Percentiles rank a stretch among this genome's conserved stretches.
Conservation (phyloP, 2,329 filamentous ascomycete genomes). For the Sclerotinia subarctica region DNA sequence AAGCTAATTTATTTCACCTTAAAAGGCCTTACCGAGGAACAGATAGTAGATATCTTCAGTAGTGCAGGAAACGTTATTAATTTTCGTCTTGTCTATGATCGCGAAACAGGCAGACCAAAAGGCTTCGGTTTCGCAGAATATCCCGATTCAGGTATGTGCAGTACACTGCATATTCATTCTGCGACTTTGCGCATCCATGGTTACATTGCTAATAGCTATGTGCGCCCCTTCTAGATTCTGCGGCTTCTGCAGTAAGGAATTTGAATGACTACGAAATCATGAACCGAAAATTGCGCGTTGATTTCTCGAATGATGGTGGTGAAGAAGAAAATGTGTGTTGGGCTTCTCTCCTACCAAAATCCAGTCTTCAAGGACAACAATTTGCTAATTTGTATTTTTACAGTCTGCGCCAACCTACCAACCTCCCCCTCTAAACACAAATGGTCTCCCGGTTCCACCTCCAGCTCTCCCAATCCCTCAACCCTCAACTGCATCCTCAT, state of each 20-base stretch:
- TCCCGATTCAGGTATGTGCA: conserved; percentile 70
- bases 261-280: conserved; percentile 94
- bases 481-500: conserved; percentile 46
- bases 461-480: conserved; percentile 32
- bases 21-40: conserved; percentile 90
- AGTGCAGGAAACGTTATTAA: conserved; percentile 86
- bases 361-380: not conserved
- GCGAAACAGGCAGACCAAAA: conserved; percentile 90
- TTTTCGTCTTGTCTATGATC: conserved; percentile 92
- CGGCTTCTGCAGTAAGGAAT: conserved; percentile 90
- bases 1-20: conserved; percentile 23
- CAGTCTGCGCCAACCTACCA: conserved; percentile 15
- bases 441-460: conserved; percentile 37
- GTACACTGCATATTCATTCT: conserved; percentile 12
- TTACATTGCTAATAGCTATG: conserved; percentile 13
- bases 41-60: conserved; percentile 91
- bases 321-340: conserved; percentile 52
- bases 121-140: conserved; percentile 98
- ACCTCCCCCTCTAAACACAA: conserved; percentile 23
- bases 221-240: conserved; percentile 57
- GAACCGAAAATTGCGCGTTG: conserved; percentile 88
- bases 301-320: conserved; percentile 86
- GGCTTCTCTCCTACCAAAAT: not conserved
- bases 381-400: not conserved
- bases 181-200: conserved; percentile 1